Evolutionary conservation across 345 rosid species (phyloP).

Genomic region (Noccaea caerulescens): DNA sequence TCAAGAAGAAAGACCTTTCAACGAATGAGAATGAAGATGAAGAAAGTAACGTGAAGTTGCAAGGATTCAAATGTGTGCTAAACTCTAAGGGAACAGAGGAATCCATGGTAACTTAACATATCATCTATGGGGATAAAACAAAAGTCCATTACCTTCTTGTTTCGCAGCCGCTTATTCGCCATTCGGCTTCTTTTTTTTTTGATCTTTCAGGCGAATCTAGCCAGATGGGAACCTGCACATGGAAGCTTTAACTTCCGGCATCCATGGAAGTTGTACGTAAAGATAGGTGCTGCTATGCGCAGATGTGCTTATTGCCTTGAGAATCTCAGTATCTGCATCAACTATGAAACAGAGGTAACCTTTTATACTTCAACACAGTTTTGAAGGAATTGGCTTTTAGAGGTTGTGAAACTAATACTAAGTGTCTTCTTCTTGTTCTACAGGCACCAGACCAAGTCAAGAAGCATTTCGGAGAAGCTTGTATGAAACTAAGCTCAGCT

Average conservation of each 20-base stretch:
- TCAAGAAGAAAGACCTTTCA: conserved; percentile 41
- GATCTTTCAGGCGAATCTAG: conserved; percentile 58
- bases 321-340: conserved; percentile 52
- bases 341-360: conserved; percentile 56
- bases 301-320: conserved; percentile 70
- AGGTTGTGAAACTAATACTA: conserved; percentile 27
- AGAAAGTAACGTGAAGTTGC: conserved; percentile 44
- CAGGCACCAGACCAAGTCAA: conserved; percentile 61
- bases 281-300: conserved; percentile 65
- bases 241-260: conserved; percentile 68
- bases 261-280: conserved; percentile 84
- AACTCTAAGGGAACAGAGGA: conserved; percentile 80
- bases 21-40: conserved; percentile 35
- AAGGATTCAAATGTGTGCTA: conserved; percentile 64
- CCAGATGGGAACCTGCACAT: conserved; percentile 83
- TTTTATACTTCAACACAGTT: neutral
- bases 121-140: neutral
- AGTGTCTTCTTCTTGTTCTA: neutral
- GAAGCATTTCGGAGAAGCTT: conserved; percentile 48
- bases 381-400: neutral
- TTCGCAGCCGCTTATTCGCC: neutral
- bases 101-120: conserved; percentile 52
- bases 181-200: neutral
- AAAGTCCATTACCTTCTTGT: neutral
- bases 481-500: conserved; percentile 49